Percentiles rank a stretch among this genome's conserved stretches.
Evolutionary conservation across 257 asterid species (phyloP).

Genomic region (Ajuga chamaepitys): DNA sequence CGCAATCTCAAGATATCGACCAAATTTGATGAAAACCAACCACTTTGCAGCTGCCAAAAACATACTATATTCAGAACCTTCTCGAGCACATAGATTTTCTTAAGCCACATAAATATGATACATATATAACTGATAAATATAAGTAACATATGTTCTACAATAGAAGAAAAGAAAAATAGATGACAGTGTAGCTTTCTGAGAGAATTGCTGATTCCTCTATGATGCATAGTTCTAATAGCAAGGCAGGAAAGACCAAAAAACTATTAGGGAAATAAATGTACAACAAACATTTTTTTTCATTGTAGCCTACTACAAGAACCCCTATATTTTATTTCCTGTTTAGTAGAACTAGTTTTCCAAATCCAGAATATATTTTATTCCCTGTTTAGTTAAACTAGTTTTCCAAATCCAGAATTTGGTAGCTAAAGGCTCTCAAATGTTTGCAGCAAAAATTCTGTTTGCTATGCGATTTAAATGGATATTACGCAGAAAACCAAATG

Average conservation of each 20-base stretch:
- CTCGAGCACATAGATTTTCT: not conserved
- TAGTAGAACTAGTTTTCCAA: not conserved
- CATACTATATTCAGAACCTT: conserved; percentile 4
- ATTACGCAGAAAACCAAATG: not conserved
- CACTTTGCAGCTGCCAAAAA: conserved; percentile 54
- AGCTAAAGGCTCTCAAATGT: not conserved
- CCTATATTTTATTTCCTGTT: not conserved
- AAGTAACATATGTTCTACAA: not conserved
- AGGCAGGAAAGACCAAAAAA: not conserved
- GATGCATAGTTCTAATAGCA: not conserved
- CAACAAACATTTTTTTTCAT: not conserved
- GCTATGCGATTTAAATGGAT: not conserved
- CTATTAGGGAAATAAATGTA: not conserved
- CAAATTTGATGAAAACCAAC: conserved; percentile 69
- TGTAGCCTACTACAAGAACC: not conserved
- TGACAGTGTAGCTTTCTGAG: not conserved
- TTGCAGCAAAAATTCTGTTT: not conserved
- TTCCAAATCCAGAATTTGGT: not conserved
- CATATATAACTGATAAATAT: not conserved
- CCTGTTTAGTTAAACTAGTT: not conserved
- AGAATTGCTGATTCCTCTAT: not conserved
- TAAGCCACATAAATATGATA: not conserved
- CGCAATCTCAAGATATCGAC: conserved; percentile 57
- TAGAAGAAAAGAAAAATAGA: not conserved
- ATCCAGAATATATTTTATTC: too few relatives aligned